Evolutionary conservation across 441 rosid genomes (phyloP).

Genomic region (Pelargonium cotyledonis): DNA sequence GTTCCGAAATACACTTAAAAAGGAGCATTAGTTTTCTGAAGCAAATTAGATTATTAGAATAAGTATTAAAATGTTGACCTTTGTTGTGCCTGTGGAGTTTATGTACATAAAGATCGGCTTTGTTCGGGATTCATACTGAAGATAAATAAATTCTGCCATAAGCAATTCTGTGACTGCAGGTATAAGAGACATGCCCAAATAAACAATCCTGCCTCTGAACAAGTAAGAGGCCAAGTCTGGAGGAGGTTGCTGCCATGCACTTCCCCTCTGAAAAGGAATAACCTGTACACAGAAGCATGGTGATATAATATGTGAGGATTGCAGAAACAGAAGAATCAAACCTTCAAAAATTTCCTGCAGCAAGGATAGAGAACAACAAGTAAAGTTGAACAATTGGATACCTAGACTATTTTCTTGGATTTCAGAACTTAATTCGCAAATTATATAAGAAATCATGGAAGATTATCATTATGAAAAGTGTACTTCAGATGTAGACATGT

Average conservation of each 20-base stretch:
- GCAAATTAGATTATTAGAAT: not conserved
- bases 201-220: conserved; percentile 69
- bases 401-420: not conserved
- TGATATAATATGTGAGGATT: not conserved
- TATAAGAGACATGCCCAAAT: conserved; percentile 90
- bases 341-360: not conserved
- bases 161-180: conserved; percentile 81
- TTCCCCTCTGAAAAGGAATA: conserved; percentile 65
- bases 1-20: not conserved
- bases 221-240: conserved; percentile 85
- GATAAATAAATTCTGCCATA: conserved; percentile 78
- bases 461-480: not conserved
- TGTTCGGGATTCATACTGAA: conserved; percentile 61
- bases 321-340: not conserved
- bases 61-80: conserved; percentile 36
- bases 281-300: conserved; percentile 39
- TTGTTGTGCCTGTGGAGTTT: conserved; percentile 85
- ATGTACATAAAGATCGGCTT: conserved; percentile 85
- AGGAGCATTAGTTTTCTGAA: not conserved
- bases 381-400: not conserved
- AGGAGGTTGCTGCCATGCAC: conserved; percentile 82
- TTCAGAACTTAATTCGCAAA: not conserved
- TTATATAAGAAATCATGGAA: not conserved
- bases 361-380: not conserved
- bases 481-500: not conserved